These are phyloP conservation scores for Euphrasia confusa DNA, from an alignment of 257 asterid genomes.

Conservation along the genomic window DNA sequence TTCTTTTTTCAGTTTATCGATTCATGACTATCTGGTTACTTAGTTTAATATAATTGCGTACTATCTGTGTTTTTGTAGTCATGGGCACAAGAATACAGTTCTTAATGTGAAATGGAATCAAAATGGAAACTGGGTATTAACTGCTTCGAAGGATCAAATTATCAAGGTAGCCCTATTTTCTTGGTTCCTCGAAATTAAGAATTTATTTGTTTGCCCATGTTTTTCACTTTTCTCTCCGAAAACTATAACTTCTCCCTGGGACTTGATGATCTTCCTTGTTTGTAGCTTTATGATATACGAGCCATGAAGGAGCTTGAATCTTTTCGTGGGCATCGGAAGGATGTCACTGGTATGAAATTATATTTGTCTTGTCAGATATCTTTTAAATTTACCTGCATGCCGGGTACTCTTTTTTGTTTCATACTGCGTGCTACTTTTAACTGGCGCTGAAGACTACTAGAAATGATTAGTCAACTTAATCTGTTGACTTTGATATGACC, in stretches of 20 bases:
- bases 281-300: slow-evolving; percentile 95
- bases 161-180: slow-evolving; percentile 56
- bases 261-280: slow-evolving; percentile 19
- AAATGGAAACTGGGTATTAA: slow-evolving; percentile 95
- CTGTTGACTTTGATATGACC: slow-evolving; percentile 12
- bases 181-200: slow-evolving; percentile 12
- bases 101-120: slow-evolving; percentile 93
- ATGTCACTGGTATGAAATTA: slow-evolving; percentile 67
- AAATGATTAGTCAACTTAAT: slow-evolving; percentile 16
- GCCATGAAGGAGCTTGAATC: slow-evolving; percentile 98
- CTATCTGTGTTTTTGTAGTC: slow-evolving; percentile 51
- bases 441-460: slow-evolving; percentile 15
- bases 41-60: slow-evolving; percentile 25
- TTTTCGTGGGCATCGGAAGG: slow-evolving; percentile 94
- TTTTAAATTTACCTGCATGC: slow-evolving; percentile 22
- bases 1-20: slow-evolving; percentile 3
- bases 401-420: background rate
- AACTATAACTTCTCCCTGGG: slow-evolving; percentile 21
- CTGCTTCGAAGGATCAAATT: slow-evolving; percentile 94
- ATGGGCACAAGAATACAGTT: slow-evolving; percentile 92
- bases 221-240: slow-evolving; percentile 13
- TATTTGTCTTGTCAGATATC: slow-evolving; percentile 13
- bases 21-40: background rate
- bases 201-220: slow-evolving; percentile 13
- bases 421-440: background rate